A percentile compares a stretch with the other conserved stretches of the same genome.
These are phyloP conservation scores for Metarhizium robertsii DNA, from an alignment of 2,329 filamentous ascomycete species.

Conservation along the genomic window DNA sequence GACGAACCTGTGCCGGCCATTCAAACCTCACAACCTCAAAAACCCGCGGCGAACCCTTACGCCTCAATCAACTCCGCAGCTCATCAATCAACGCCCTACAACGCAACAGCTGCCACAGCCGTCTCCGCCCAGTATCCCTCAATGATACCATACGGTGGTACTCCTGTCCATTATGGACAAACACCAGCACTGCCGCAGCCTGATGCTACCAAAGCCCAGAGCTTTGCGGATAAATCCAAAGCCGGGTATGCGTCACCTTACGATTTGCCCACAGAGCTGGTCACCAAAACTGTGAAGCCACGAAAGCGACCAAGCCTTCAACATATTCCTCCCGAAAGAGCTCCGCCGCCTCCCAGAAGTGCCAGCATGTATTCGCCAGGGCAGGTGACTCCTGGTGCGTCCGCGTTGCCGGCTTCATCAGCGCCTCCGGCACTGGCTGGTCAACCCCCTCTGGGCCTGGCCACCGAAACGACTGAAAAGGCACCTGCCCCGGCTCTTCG, in stretches of 20 bases:
- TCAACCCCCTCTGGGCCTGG: constrained; percentile 25
- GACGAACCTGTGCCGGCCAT: constrained; percentile 27
- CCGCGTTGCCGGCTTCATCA: constrained; percentile 11
- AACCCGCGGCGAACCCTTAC: constrained; percentile 16
- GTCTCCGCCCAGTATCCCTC: constrained; percentile 13
- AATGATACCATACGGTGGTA: constrained; percentile 13
- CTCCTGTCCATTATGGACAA: constrained; percentile 27
- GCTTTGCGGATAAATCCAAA: constrained; percentile 84
- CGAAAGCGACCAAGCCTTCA: constrained; percentile 55
- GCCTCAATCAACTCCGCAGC: constrained; percentile 12
- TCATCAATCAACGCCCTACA: constrained; percentile 14
- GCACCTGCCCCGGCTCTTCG: constrained; percentile 24
- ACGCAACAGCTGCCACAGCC: constrained; percentile 9
- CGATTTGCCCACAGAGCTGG: constrained; percentile 82
- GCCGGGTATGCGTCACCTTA: constrained; percentile 91
- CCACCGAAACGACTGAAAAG: constrained; percentile 21
- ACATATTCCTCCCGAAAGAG: constrained; percentile 34
- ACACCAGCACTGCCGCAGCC: constrained; percentile 26
- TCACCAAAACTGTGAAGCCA: constrained; percentile 45
- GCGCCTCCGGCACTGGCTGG: constrained; percentile 1
- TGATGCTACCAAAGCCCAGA: constrained; percentile 56
- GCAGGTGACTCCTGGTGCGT: constrained; percentile 11
- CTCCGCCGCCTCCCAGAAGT: constrained; percentile 49
- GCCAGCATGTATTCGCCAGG: constrained; percentile 43
- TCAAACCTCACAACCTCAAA: constrained; percentile 6